A percentile compares a stretch with the other conserved stretches of the same genome.
These are phyloP conservation scores for Cicer chorassanicum DNA, from an alignment of 306 rosid genomes.

Conservation along the genomic window DNA sequence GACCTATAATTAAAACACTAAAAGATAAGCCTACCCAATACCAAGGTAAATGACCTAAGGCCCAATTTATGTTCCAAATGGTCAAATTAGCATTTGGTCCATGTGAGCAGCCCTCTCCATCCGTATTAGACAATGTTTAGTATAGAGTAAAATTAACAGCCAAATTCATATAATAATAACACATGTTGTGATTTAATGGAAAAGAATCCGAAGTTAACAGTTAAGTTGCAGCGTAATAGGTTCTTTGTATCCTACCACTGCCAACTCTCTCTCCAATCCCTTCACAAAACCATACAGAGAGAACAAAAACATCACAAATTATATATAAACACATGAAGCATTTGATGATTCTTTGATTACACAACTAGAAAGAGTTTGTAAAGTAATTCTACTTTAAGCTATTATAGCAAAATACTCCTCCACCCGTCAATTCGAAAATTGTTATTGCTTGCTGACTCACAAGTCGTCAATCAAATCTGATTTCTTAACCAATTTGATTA, in stretches of 20 bases:
- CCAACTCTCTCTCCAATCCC: constrained; percentile 14
- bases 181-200: not conserved
- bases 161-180: constrained; percentile 33
- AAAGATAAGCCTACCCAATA: no score
- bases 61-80: no score
- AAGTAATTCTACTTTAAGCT: not conserved
- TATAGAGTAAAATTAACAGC: not conserved
- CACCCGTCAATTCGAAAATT: constrained; percentile 21
- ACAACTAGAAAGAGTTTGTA: constrained; percentile 11
- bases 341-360: not conserved
- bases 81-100: no score
- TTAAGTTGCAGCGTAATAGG: constrained; percentile 5
- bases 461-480: constrained; percentile 22
- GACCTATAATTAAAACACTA: no score
- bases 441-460: constrained; percentile 1
- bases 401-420: constrained; percentile 21
- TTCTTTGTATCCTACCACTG: constrained; percentile 21
- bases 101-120: no score
- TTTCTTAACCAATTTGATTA: constrained; percentile 7
- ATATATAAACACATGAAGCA: not conserved
- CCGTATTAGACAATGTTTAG: not conserved
- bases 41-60: no score
- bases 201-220: not conserved
- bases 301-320: not conserved
- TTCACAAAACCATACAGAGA: not conserved